Evolutionary conservation across 192 early-diverging fungal species (phyloP).

Genomic region (Allomyces javanicus): DNA sequence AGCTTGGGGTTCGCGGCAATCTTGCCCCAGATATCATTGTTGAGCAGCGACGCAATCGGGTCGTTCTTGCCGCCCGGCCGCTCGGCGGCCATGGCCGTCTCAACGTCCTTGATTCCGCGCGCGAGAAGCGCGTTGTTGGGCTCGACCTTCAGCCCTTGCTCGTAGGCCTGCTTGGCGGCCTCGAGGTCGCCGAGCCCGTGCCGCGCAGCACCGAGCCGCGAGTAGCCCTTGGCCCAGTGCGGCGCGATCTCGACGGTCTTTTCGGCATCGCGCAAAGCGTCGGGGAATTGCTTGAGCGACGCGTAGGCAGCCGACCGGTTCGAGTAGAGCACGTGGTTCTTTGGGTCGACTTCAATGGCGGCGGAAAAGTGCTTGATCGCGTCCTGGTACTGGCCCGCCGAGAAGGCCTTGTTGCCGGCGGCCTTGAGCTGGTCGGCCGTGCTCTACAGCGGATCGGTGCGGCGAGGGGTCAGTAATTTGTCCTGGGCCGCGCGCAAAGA

Average conservation of each 20-base stretch:
- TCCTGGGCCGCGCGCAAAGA: no score
- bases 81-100: slow-evolving; percentile 31
- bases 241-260: slow-evolving; percentile 65
- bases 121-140: slow-evolving; percentile 52
- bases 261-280: slow-evolving; percentile 64
- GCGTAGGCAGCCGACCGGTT: slow-evolving; percentile 78
- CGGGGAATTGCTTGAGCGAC: slow-evolving; percentile 51
- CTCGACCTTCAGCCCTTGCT: slow-evolving; percentile 56
- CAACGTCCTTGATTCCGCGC: slow-evolving; percentile 57
- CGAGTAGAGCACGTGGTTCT: slow-evolving; percentile 81
- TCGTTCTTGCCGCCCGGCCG: background rate
- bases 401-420: slow-evolving; percentile 69
- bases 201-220: slow-evolving; percentile 72
- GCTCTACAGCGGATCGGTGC: no score
- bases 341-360: slow-evolving; percentile 66
- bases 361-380: slow-evolving; percentile 62
- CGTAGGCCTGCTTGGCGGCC: slow-evolving; percentile 60
- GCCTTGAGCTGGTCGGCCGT: slow-evolving; percentile 53
- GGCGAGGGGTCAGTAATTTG: no score
- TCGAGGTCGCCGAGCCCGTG: slow-evolving; percentile 43
- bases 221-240: slow-evolving; percentile 80
- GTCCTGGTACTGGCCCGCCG: slow-evolving; percentile 47
- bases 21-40: slow-evolving; percentile 44
- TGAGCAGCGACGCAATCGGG: background rate
- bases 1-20: slow-evolving; percentile 68